Evolutionary conservation across 2,329 filamentous ascomycete genomes (phyloP).

Genomic region (Trichophyton equinum): DNA sequence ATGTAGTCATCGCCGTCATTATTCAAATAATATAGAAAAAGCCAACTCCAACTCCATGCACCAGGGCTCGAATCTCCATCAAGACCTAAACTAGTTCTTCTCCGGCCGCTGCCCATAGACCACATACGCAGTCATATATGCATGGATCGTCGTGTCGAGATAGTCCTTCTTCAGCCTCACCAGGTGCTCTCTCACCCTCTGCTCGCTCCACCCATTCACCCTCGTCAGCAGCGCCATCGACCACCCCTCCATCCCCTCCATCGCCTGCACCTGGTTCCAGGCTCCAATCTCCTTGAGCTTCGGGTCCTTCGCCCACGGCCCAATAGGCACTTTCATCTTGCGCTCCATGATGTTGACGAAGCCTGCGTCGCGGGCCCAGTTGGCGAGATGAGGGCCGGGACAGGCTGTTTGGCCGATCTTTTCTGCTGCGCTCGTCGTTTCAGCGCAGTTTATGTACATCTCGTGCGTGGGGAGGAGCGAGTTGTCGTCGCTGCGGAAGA

Average conservation of each 20-base stretch:
- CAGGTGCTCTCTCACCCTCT: conserved; percentile 6
- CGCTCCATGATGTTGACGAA: conserved; percentile 18
- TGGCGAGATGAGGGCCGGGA: conserved; percentile 8
- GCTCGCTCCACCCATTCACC: conserved; percentile 15
- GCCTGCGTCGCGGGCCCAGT: conserved; percentile 16
- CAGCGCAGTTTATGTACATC: conserved; percentile 5
- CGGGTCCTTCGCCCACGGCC: conserved; percentile 20
- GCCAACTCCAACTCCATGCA: background rate
- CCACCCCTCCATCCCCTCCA: conserved; percentile 16
- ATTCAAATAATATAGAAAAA: background rate
- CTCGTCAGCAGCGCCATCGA: conserved; percentile 13
- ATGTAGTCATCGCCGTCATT: background rate
- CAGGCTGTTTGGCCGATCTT: conserved; percentile 14
- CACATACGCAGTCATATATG: conserved; percentile 5
- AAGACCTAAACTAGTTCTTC: background rate
- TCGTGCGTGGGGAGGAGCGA: conserved; percentile 10
- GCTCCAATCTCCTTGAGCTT: conserved; percentile 17
- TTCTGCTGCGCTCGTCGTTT: background rate
- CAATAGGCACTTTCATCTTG: conserved; percentile 18
- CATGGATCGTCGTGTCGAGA: conserved; percentile 8
- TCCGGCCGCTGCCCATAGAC: conserved; percentile 9
- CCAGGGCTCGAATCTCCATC: background rate
- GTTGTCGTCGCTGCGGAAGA: conserved; percentile 7
- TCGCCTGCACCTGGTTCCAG: conserved; percentile 12
- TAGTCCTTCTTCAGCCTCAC: conserved; percentile 8